phyloP scores from a whole-genome alignment of 2,329 filamentous ascomycete genomes.

The Chaetomiaceae sp. region DNA sequence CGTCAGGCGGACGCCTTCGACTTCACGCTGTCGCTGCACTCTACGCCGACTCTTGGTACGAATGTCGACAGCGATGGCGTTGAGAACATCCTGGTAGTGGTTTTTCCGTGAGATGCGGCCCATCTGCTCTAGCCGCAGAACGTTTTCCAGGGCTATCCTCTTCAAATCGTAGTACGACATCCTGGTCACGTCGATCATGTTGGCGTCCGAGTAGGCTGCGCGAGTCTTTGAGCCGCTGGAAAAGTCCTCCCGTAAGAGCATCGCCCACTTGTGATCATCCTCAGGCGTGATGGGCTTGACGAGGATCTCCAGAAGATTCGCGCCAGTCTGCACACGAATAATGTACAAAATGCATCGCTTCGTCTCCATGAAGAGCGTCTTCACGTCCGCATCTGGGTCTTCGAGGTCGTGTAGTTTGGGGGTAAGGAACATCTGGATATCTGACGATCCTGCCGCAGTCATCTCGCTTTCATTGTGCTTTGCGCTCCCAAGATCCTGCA shows the following conservation, averaged over 20 bases:
- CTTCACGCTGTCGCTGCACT: conserved; percentile 84
- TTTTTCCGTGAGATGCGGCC: conserved; percentile 88
- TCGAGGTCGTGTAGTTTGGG: conserved; percentile 86
- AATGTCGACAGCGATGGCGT: conserved; percentile 94
- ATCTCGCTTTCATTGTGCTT: conserved; percentile 96
- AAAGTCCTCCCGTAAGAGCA: conserved; percentile 78
- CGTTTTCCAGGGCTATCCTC: conserved; percentile 87
- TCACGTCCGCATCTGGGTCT: conserved; percentile 88
- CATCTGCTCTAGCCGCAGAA: conserved; percentile 79
- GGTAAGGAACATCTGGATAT: conserved; percentile 86
- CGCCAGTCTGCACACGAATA: conserved; percentile 88
- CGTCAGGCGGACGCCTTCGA: conserved; percentile 77
- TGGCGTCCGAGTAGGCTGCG: conserved; percentile 84
- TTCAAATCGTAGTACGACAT: conserved; percentile 93
- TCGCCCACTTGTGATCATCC: conserved; percentile 84
- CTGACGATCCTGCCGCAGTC: conserved; percentile 76
- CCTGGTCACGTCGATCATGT: conserved; percentile 82
- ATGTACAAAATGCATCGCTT: conserved; percentile 97
- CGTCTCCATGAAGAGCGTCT: conserved; percentile 94
- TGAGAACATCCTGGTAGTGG: conserved; percentile 95
- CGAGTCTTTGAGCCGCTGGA: conserved; percentile 61
- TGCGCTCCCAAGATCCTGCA: conserved; percentile 90
- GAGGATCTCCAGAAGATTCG: conserved; percentile 91
- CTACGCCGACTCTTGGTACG: conserved; percentile 92
- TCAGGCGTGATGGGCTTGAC: conserved; percentile 82